phyloP scores from a whole-genome alignment of 1,139 yeast species.

The Hyphopichia burtonii region DNA sequence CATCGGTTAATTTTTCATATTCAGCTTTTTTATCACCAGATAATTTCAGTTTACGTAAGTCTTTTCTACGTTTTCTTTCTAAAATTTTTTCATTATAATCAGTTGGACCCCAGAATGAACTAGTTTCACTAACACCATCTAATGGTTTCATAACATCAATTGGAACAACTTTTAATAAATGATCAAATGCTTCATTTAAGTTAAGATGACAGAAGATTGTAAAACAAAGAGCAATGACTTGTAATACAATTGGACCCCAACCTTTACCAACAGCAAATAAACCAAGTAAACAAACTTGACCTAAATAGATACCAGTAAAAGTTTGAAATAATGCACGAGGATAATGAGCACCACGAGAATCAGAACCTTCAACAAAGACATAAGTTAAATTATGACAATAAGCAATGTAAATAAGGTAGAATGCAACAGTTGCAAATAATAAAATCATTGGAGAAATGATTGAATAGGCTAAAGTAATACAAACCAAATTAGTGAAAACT shows the following conservation, averaged over 20 bases:
- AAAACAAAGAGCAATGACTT: slow-evolving; percentile 59
- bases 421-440: slow-evolving; percentile 68
- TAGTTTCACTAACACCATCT: slow-evolving; percentile 67
- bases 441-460: slow-evolving; percentile 75
- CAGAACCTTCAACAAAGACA: slow-evolving; percentile 59
- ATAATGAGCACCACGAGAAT: slow-evolving; percentile 80
- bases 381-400: slow-evolving; percentile 78
- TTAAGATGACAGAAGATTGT: slow-evolving; percentile 68
- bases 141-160: slow-evolving; percentile 67
- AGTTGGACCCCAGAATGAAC: slow-evolving; percentile 44
- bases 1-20: slow-evolving; percentile 7
- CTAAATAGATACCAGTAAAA: slow-evolving; percentile 82
- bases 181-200: slow-evolving; percentile 61
- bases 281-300: slow-evolving; percentile 82
- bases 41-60: slow-evolving; percentile 11
- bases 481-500: slow-evolving; percentile 75
- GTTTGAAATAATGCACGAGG: slow-evolving; percentile 88
- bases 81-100: slow-evolving; percentile 38
- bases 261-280: slow-evolving; percentile 87
- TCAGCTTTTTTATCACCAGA: slow-evolving; percentile 15
- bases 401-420: slow-evolving; percentile 72
- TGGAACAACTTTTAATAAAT: slow-evolving; percentile 59
- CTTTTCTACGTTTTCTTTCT: slow-evolving; percentile 11
- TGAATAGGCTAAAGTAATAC: slow-evolving; percentile 75
- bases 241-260: slow-evolving; percentile 89